Evolutionary conservation across 768 basidiomycete genomes (phyloP).

Genomic region (Lanmaoa rubissima): DNA sequence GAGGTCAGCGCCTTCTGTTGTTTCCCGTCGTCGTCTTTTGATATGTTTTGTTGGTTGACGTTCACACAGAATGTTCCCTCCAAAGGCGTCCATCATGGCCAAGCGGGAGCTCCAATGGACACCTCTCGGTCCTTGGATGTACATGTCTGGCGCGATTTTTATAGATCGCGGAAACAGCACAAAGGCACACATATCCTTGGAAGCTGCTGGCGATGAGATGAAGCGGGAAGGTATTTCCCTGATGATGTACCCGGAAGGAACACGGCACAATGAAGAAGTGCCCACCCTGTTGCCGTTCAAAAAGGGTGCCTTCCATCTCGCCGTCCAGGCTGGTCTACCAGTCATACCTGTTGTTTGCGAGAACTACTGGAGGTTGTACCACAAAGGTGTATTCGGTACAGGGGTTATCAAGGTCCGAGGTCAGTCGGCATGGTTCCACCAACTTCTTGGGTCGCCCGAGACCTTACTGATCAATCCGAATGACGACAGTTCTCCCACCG

Average conservation of each 20-base stretch:
- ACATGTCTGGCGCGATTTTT: conserved; percentile 86
- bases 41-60: conserved; percentile 1
- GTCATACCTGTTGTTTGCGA: conserved; percentile 90
- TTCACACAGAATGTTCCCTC: conserved; percentile 71
- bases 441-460: neutral
- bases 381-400: conserved; percentile 67
- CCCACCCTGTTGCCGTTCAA: conserved; percentile 85
- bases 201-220: conserved; percentile 76
- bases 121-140: conserved; percentile 92
- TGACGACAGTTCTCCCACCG: conserved; percentile 78
- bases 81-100: conserved; percentile 82
- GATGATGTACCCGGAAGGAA: conserved; percentile 98
- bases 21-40: conserved; percentile 13
- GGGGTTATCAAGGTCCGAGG: conserved; percentile 84
- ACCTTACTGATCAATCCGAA: conserved; percentile 2
- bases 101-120: conserved; percentile 86
- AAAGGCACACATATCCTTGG: conserved; percentile 71
- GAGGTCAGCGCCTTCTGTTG: conserved; percentile 47
- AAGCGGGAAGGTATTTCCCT: conserved; percentile 67
- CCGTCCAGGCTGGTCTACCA: conserved; percentile 86
- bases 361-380: conserved; percentile 90
- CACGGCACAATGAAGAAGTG: conserved; percentile 66
- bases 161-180: conserved; percentile 82
- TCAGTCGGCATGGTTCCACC: conserved; percentile 13
- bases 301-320: conserved; percentile 97